Evolutionary conservation across 2,329 filamentous ascomycete species (phyloP).

Genomic region (Cylindrodendrum hubeiense): DNA sequence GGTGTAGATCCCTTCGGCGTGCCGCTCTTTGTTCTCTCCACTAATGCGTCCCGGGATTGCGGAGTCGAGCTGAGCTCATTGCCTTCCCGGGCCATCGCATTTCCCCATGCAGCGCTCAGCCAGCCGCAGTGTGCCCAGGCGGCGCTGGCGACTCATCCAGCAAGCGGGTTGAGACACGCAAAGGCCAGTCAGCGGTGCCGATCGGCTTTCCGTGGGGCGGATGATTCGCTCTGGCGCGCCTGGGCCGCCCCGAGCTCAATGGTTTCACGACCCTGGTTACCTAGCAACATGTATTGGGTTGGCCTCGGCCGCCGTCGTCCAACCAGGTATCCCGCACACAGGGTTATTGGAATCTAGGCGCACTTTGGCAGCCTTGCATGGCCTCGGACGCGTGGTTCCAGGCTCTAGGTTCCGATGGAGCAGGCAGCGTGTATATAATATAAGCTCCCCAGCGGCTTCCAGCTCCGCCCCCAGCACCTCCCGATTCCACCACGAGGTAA

Average conservation of each 20-base stretch:
- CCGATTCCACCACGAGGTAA: neutral
- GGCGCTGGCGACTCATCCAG: conserved; percentile 6
- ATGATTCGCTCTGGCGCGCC: conserved; percentile 38
- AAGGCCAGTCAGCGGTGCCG: conserved; percentile 29
- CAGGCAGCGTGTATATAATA: conserved; percentile 18
- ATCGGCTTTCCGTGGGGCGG: conserved; percentile 39
- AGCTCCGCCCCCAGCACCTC: conserved; percentile 4
- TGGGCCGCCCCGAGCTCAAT: conserved; percentile 6
- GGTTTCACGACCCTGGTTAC: conserved; percentile 25
- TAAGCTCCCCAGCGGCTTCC: conserved; percentile 8
- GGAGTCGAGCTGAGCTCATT: neutral
- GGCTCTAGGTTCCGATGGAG: neutral
- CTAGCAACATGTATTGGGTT: conserved; percentile 25
- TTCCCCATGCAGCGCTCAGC: conserved; percentile 15
- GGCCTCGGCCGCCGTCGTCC: conserved; percentile 22
- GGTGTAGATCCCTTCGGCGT: neutral
- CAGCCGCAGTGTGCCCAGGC: conserved; percentile 6
- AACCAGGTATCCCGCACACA: conserved; percentile 6
- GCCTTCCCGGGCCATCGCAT: conserved; percentile 1
- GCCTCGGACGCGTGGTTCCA: conserved; percentile 9
- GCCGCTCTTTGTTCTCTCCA: neutral
- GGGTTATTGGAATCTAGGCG: conserved; percentile 9
- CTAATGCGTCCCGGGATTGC: neutral
- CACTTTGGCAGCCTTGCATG: conserved; percentile 17
- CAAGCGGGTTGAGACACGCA: neutral